phyloP scores from a whole-genome alignment of 768 basidiomycete species.

The Leucocoprinus leucothites region DNA sequence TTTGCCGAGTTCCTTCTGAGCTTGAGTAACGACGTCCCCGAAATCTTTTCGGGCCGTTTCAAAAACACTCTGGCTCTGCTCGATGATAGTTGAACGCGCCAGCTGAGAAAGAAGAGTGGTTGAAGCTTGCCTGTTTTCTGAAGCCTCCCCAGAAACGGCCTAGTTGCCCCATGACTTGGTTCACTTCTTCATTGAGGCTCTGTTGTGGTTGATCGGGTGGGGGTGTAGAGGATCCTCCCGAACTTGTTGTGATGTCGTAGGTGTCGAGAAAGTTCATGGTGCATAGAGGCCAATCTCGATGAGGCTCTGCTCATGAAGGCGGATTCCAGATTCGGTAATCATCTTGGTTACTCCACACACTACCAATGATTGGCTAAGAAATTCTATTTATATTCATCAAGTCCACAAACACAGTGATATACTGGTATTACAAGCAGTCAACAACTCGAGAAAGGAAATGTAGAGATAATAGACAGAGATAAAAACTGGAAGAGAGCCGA shows the following conservation, averaged over 20 bases:
- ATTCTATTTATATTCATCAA: not conserved
- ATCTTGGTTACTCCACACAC: not conserved
- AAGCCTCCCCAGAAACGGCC: conserved; percentile 90
- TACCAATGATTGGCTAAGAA: not conserved
- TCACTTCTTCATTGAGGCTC: conserved; percentile 82
- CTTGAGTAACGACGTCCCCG: conserved; percentile 69
- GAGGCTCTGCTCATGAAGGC: not conserved
- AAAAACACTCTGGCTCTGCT: conserved; percentile 66
- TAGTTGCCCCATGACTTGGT: conserved; percentile 84
- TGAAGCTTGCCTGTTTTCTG: conserved; percentile 70
- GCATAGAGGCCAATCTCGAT: not conserved
- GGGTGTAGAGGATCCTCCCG: conserved; percentile 38
- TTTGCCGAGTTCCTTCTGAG: conserved; percentile 73
- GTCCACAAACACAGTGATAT: not conserved
- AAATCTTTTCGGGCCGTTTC: conserved; percentile 73
- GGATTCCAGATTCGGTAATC: conserved; percentile 9
- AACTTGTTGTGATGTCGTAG: conserved; percentile 52
- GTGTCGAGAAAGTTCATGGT: conserved; percentile 76
- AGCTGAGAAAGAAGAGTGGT: not conserved
- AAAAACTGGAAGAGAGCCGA: not conserved
- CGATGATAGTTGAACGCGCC: not conserved
- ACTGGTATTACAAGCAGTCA: not conserved
- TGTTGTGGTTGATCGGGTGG: conserved; percentile 24
- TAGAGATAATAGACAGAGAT: not conserved
- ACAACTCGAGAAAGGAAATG: too few relatives aligned